Evolutionary conservation across 1,284 basidiomycete genomes (phyloP), one percentile per base, ranked within the genome.

Genomic region (Boletus semigastroideus): DNA sequence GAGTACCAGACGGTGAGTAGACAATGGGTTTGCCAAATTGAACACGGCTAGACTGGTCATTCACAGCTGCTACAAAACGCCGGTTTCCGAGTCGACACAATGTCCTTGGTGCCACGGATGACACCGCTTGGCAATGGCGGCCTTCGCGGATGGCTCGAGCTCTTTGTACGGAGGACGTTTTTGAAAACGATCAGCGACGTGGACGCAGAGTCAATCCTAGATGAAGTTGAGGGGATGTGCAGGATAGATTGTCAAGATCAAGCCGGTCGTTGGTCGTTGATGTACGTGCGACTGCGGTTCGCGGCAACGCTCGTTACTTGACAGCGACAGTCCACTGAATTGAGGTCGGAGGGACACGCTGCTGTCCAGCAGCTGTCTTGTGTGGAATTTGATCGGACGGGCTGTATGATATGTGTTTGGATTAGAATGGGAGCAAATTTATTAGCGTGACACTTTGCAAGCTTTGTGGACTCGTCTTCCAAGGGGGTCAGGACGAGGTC

Each of bases 241-340:
- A 70, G 70, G 31, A 67, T 81, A 6, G 89, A 90, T 60, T 84
- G 80, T 67, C 77, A 72, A 59, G 81, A 85, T 61, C 68, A 64
- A 17, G 70, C 70, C 41, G 84, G 84, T 9, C 77, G 78, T 3
- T 90, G 87, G 87, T 72, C 78, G 40, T 70, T 89, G 68, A 83
- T 90, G 77, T 91, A 90, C 63, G 81, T 83, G 44, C 72, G 90
- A 42, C 64, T 92, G 56, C 76, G 89, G 40, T 85, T 90, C 59
- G 66, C 54, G 45, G 68, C 65, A 53, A 69, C 66, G 42, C 53
- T 69, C 27, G 56, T 49, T 38, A 46, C 41, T 46, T 61, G 65
- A 69, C 56, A 47, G 48, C 36, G 56, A 66, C 58, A 46, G 49
- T 41, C 14, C 25, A 41, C 52, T 42, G 48, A 46, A 20, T 51